A percentile compares a stretch with the other conserved stretches of the same genome.
Evolutionary conservation across 2,329 filamentous ascomycete genomes (phyloP).

Genomic region (Knufia petricola): DNA sequence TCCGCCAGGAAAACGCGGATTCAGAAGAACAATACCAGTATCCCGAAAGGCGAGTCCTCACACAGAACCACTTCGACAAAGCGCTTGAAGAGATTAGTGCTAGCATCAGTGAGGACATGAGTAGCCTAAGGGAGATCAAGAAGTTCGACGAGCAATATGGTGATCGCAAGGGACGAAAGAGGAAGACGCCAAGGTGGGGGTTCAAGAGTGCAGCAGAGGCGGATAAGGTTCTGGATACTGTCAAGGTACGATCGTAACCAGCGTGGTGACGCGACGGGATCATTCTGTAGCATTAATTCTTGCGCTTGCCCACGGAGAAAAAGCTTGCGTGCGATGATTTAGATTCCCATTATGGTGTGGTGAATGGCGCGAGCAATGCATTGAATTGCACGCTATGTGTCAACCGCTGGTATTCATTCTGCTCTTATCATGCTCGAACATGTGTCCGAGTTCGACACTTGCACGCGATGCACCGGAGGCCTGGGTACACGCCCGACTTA

Average conservation of each 20-base stretch:
- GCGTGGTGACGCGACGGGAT: background rate
- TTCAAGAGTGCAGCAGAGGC: constrained; percentile 34
- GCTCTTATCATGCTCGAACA: too few relatives aligned
- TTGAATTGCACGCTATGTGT: too few relatives aligned
- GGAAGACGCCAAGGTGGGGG: constrained; percentile 46
- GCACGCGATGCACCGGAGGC: too few relatives aligned
- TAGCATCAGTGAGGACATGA: constrained; percentile 90
- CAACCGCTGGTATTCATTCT: too few relatives aligned
- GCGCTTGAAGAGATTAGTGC: constrained; percentile 83
- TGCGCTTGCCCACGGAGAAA: too few relatives aligned
- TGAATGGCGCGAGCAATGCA: too few relatives aligned
- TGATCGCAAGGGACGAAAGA: constrained; percentile 60
- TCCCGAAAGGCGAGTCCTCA: constrained; percentile 59
- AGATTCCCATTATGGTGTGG: too few relatives aligned
- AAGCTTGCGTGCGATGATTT: too few relatives aligned
- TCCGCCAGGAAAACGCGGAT: constrained; percentile 5
- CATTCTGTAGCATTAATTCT: too few relatives aligned
- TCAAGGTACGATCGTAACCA: constrained; percentile 33
- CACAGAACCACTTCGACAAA: constrained; percentile 65
- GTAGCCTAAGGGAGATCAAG: constrained; percentile 69
- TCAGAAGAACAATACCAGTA: constrained; percentile 43
- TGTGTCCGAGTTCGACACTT: too few relatives aligned
- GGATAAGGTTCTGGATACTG: constrained; percentile 28
- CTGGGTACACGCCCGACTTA: too few relatives aligned
- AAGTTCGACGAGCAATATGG: constrained; percentile 96